Percentiles rank a stretch among this genome's conserved stretches.
phyloP scores from a whole-genome alignment of 2,329 filamentous ascomycete species.

The Alternaria ethzedia region DNA sequence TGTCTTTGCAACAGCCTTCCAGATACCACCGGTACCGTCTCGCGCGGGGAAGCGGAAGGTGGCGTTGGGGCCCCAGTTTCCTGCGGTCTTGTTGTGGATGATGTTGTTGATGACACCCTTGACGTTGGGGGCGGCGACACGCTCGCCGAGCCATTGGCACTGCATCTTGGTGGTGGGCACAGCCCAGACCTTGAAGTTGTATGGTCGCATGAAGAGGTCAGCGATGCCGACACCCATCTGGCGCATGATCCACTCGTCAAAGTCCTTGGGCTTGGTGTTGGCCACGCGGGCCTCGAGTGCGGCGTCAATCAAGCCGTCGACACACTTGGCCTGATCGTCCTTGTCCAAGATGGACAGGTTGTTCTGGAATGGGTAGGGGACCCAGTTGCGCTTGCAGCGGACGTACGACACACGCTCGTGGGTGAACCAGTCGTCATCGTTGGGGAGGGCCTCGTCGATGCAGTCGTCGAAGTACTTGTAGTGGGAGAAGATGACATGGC shows the following conservation, averaged over 20 bases:
- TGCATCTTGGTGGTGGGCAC: slow-evolving; percentile 99
- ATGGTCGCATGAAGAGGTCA: slow-evolving; percentile 97
- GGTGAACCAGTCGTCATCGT: slow-evolving; percentile 92
- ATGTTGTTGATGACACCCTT: slow-evolving; percentile 94
- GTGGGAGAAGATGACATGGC: slow-evolving; percentile 98
- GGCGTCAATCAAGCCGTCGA: slow-evolving; percentile 95
- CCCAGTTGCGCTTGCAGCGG: slow-evolving; percentile 94
- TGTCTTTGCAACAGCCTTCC: slow-evolving; percentile 95
- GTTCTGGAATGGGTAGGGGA: slow-evolving; percentile 99
- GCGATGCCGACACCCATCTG: slow-evolving; percentile 90
- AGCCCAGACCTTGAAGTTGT: slow-evolving; percentile 99
- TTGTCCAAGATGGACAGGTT: slow-evolving; percentile 98
- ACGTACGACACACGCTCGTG: slow-evolving; percentile 99
- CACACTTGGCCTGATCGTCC: slow-evolving; percentile 92
- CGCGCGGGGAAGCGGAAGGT: slow-evolving; percentile 98
- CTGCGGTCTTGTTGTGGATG: slow-evolving; percentile 92
- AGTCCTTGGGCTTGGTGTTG: slow-evolving; percentile 92
- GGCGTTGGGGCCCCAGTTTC: slow-evolving; percentile 97
- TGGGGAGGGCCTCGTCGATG: slow-evolving; percentile 94
- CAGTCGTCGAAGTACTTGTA: slow-evolving; percentile 99
- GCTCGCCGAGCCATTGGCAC: slow-evolving; percentile 97
- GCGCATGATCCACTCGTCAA: slow-evolving; percentile 97
- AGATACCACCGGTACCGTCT: slow-evolving; percentile 97
- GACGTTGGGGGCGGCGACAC: slow-evolving; percentile 94
- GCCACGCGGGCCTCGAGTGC: slow-evolving; percentile 84